Base-by-base conservation (phyloP, 371 early-diverging fungal genomes). In the Mortierella polycephala region DNA sequence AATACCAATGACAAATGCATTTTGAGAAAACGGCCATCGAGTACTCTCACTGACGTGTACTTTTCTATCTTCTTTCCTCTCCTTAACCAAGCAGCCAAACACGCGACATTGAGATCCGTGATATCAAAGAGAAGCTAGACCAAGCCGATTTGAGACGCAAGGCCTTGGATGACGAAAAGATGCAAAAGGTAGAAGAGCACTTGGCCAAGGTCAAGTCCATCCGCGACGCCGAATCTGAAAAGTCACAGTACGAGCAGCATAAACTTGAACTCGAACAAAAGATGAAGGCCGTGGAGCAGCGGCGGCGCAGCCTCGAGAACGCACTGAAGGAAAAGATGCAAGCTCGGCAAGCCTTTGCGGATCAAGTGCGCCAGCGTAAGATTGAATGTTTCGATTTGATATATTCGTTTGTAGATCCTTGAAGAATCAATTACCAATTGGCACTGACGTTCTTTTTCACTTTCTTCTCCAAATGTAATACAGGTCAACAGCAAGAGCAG, bases 331-430 rank as follows among this genome's bases (percentile, higher is more conserved):
- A 77, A 18, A 77, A 72, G 62, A 61, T 77, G 52, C 79, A 65
- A 21, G 79, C 73, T 18, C 54, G 68, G 14, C 72, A 64, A 42
- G 62, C 42, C 5, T 50, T 68, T 7, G 79, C 72, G 11, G 79
- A 77, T 1, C 79, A 77, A 72, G 79, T 77, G n/a, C 79, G 79
- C 18, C 79, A 69, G 51, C 76, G 76, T 76, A 76, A 44, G 59
- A 41, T 23, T 8, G 14, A n/a, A 7, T 46, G 1, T 0, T 51
- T 40, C 10, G 56, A 1, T 4, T 18, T 54, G 3, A n/a, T 46
- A 3, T 20, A 10, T 39, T 37, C 6, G 10, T 39, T 50, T 47
- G 23, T 60, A 14, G 16, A 5, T 49, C 11, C 5, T 37, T 1
- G 16, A 30, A 30, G 16, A 30, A 30, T 30, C 30, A 30, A 30